Evolutionary conservation across 768 basidiomycete genomes (phyloP).

Genomic region (Leccinum uliginosum): DNA sequence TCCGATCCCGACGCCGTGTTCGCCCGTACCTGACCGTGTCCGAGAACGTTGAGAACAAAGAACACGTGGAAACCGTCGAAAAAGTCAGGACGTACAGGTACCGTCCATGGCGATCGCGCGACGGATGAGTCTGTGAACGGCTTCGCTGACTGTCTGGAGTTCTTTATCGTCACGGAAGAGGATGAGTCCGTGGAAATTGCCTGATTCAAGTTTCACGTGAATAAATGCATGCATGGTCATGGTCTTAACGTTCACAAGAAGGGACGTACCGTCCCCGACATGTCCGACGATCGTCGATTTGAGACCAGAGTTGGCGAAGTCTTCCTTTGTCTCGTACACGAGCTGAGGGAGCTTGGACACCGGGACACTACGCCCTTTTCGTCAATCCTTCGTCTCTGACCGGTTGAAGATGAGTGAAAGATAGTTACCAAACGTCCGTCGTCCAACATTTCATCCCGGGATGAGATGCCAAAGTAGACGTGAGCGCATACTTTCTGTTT

Average conservation of each 20-base stretch:
- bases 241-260: slow-evolving; percentile 1
- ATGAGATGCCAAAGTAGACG: slow-evolving; percentile 59
- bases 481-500: slow-evolving; percentile 80
- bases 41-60: background rate
- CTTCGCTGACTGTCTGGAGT: slow-evolving; percentile 46
- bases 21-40: slow-evolving; percentile 58
- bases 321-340: slow-evolving; percentile 75
- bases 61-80: background rate
- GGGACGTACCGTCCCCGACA: slow-evolving; percentile 67
- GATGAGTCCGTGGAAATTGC: slow-evolving; percentile 47
- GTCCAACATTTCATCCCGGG: slow-evolving; percentile 74
- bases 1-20: slow-evolving; percentile 85
- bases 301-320: slow-evolving; percentile 55
- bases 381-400: background rate
- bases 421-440: slow-evolving; percentile 80
- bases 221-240: background rate
- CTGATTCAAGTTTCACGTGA: slow-evolving; percentile 18
- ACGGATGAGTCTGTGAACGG: slow-evolving; percentile 67
- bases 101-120: slow-evolving; percentile 73
- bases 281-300: slow-evolving; percentile 76
- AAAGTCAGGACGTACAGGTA: slow-evolving; percentile 50
- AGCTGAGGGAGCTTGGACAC: slow-evolving; percentile 66
- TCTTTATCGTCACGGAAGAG: slow-evolving; percentile 60
- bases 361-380: slow-evolving; percentile 46
- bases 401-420: background rate